These are phyloP conservation scores for Podaxis rugospora DNA, from an alignment of 768 basidiomycete species.

Conservation along the genomic window DNA sequence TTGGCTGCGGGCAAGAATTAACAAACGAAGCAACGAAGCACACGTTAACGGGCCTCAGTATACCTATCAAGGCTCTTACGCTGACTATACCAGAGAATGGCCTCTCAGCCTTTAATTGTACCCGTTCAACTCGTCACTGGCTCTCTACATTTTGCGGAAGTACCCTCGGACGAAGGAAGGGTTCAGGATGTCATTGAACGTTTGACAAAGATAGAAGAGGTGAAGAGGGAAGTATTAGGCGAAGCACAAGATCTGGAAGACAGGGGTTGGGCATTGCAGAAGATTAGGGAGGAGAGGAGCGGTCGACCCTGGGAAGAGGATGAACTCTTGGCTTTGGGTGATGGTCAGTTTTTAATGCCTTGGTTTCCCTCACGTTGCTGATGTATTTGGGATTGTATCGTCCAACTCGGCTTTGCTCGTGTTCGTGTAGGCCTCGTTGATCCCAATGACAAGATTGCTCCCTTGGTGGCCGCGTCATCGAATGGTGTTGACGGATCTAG, in stretches of 20 bases:
- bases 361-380: not conserved
- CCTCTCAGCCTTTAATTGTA: constrained; percentile 34
- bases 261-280: constrained; percentile 67
- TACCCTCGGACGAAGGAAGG: constrained; percentile 42
- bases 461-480: constrained; percentile 40
- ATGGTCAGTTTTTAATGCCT: constrained; percentile 40
- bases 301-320: constrained; percentile 71
- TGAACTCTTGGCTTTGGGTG: constrained; percentile 59
- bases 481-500: constrained; percentile 30
- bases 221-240: constrained; percentile 51
- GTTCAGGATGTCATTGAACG: constrained; percentile 57
- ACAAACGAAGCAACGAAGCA: not conserved
- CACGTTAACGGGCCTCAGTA: not conserved
- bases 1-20: not conserved
- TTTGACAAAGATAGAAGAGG: constrained; percentile 42
- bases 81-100: constrained; percentile 11
- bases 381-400: not conserved
- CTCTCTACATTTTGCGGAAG: constrained; percentile 58
- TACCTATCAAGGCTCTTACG: not conserved
- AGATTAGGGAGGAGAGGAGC: constrained; percentile 48
- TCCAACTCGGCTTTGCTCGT: not conserved
- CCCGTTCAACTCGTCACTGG: constrained; percentile 58
- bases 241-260: constrained; percentile 38
- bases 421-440: constrained; percentile 43
- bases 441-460: constrained; percentile 41